These are phyloP conservation scores for Mucor circinelloides DNA, from an alignment of 371 early-diverging fungal genomes.

Conservation along the genomic window DNA sequence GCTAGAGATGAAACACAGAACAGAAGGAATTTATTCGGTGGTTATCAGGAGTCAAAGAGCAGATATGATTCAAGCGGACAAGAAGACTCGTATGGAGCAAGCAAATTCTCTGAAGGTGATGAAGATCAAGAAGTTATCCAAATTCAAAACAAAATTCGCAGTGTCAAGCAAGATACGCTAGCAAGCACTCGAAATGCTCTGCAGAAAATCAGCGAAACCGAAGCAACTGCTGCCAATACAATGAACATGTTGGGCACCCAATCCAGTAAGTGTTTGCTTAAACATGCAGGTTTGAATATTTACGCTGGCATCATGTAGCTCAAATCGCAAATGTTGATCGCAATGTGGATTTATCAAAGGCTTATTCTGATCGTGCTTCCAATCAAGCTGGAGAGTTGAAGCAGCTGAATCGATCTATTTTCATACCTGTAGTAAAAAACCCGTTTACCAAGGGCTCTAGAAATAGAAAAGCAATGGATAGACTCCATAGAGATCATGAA, in stretches of 20 bases:
- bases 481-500: constrained; percentile 49
- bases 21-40: constrained; percentile 27
- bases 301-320: constrained; percentile 8
- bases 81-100: constrained; percentile 11
- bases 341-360: constrained; percentile 72
- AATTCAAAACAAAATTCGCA: constrained; percentile 64
- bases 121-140: constrained; percentile 64
- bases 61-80: constrained; percentile 10
- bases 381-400: constrained; percentile 75
- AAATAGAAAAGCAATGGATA: constrained; percentile 53
- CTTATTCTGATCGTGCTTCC: constrained; percentile 72
- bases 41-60: background rate
- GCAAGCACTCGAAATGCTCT: constrained; percentile 74
- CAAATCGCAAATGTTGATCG: constrained; percentile 69
- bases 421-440: constrained; percentile 68
- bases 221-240: constrained; percentile 63
- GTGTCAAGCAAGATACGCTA: constrained; percentile 74
- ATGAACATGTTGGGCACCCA: constrained; percentile 67
- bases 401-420: constrained; percentile 79
- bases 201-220: constrained; percentile 66
- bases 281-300: background rate
- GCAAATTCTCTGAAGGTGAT: constrained; percentile 45
- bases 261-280: constrained; percentile 46
- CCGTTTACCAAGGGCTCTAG: constrained; percentile 63
- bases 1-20: constrained; percentile 15